A percentile compares a stretch with the other conserved stretches of the same genome.
These are phyloP conservation scores for Penstemon davidsonii DNA, from an alignment of 257 asterid species.

Conservation along the genomic window DNA sequence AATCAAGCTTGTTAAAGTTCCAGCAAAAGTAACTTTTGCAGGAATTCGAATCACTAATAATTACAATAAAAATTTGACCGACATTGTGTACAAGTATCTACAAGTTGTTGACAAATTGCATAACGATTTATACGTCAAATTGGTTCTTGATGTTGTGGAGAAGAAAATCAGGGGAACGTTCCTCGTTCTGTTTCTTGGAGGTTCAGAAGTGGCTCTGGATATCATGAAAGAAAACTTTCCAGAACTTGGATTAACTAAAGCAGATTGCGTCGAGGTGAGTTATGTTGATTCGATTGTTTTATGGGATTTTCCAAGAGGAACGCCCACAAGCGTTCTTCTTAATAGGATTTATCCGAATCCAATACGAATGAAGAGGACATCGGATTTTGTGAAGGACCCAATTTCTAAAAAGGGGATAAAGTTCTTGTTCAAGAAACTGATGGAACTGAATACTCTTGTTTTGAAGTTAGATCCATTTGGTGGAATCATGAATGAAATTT, in stretches of 20 bases:
- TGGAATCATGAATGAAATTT: conserved; percentile 37
- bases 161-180: conserved; percentile 44
- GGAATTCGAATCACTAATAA: conserved; percentile 36
- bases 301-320: conserved; percentile 43
- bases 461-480: conserved; percentile 37
- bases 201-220: conserved; percentile 35
- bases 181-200: conserved; percentile 45
- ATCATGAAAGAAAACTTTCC: conserved; percentile 37
- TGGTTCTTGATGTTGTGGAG: conserved; percentile 34
- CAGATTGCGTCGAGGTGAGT: conserved; percentile 48
- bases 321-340: conserved; percentile 7
- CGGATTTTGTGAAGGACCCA: conserved; percentile 26
- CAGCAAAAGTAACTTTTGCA: conserved; percentile 23
- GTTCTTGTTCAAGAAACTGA: conserved; percentile 30
- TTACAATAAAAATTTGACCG: conserved; percentile 32
- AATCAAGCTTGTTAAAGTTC: conserved; percentile 41
- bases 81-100: conserved; percentile 37
- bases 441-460: conserved; percentile 27
- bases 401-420: conserved; percentile 30
- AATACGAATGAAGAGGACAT: conserved; percentile 27
- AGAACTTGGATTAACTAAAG: conserved; percentile 35
- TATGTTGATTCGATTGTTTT: conserved; percentile 54
- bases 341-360: conserved; percentile 21
- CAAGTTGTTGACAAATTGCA: conserved; percentile 35
- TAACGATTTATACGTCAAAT: conserved; percentile 37